Percentiles rank a stretch among this genome's conserved stretches.
Evolutionary conservation across 129 eudicot species (phyloP).

Genomic region (Artemisia annua): DNA sequence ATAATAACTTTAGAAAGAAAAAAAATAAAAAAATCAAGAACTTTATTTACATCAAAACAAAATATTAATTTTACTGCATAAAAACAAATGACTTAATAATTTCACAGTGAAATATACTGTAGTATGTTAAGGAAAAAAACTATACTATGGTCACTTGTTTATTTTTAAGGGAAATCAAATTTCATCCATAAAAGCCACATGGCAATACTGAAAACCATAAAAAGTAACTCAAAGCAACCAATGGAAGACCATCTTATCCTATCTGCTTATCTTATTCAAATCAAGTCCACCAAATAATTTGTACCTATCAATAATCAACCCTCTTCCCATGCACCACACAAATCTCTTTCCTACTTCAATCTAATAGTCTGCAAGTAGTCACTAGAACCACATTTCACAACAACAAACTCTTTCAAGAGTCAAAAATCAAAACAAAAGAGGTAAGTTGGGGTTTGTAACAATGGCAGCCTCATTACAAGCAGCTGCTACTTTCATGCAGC

Average conservation of each 20-base stretch:
- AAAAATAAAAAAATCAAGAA: too few relatives aligned
- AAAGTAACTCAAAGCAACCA: conserved; percentile 40
- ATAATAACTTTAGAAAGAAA: too few relatives aligned
- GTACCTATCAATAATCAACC: conserved; percentile 13
- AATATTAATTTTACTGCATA: too few relatives aligned
- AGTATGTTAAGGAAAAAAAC: too few relatives aligned
- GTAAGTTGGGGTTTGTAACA: conserved; percentile 27
- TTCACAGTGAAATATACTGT: too few relatives aligned
- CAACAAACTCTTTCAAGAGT: conserved; percentile 15
- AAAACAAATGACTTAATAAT: too few relatives aligned
- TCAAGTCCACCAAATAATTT: conserved; percentile 41
- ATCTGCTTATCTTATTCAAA: conserved; percentile 58
- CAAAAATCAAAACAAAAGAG: conserved; percentile 3
- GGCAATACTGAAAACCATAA: conserved; percentile 41
- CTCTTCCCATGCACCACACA: conserved; percentile 34
- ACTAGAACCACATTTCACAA: conserved; percentile 26
- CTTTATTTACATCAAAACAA: too few relatives aligned
- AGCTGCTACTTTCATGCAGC: conserved; percentile 87
- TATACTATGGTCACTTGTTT: too few relatives aligned
- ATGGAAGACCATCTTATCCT: conserved; percentile 72
- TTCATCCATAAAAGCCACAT: conserved; percentile 46
- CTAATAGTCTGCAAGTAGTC: conserved; percentile 35
- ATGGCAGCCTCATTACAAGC: conserved; percentile 91
- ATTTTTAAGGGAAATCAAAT: neutral
- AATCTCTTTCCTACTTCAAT: conserved; percentile 34